phyloP scores from a whole-genome alignment of 2,329 filamentous ascomycete species.

The Phialophora macrospora region DNA sequence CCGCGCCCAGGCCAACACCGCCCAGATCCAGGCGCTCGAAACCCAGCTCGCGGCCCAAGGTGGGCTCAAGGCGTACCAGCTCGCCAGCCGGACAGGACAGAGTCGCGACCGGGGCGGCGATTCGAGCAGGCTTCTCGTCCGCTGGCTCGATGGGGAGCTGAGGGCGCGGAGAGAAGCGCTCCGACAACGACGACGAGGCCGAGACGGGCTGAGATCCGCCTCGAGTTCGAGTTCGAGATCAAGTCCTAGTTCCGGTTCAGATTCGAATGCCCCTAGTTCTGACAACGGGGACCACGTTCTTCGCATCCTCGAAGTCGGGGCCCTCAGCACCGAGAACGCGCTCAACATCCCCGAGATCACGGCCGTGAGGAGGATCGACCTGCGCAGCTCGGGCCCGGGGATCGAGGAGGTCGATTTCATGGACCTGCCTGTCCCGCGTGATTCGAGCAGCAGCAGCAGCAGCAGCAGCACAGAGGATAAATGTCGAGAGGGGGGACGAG shows the following conservation, averaged over 20 bases:
- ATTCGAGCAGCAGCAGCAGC: neutral
- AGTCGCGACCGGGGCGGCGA: slow-evolving; percentile 66
- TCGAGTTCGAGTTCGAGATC: too few species aligned
- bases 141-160: slow-evolving; percentile 56
- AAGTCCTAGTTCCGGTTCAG: too few species aligned
- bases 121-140: slow-evolving; percentile 63
- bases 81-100: slow-evolving; percentile 67
- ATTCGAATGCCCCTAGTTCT: too few species aligned
- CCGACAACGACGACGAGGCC: neutral
- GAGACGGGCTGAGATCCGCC: neutral
- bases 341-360: slow-evolving; percentile 63
- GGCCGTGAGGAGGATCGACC: slow-evolving; percentile 70
- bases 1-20: slow-evolving; percentile 50
- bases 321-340: slow-evolving; percentile 80
- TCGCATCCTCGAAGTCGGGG: slow-evolving; percentile 84
- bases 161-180: slow-evolving; percentile 12
- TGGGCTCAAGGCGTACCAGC: slow-evolving; percentile 64
- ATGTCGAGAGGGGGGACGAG: neutral
- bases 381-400: slow-evolving; percentile 77
- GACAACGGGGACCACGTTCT: neutral
- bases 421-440: slow-evolving; percentile 72
- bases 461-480: slow-evolving; percentile 39
- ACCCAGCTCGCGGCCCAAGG: slow-evolving; percentile 61
- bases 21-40: slow-evolving; percentile 51
- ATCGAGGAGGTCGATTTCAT: slow-evolving; percentile 95